Evolutionary conservation across 768 basidiomycete species (phyloP), one percentile per base, ranked within the genome.

Genomic region (Chalciporus sphaerocephalus): DNA sequence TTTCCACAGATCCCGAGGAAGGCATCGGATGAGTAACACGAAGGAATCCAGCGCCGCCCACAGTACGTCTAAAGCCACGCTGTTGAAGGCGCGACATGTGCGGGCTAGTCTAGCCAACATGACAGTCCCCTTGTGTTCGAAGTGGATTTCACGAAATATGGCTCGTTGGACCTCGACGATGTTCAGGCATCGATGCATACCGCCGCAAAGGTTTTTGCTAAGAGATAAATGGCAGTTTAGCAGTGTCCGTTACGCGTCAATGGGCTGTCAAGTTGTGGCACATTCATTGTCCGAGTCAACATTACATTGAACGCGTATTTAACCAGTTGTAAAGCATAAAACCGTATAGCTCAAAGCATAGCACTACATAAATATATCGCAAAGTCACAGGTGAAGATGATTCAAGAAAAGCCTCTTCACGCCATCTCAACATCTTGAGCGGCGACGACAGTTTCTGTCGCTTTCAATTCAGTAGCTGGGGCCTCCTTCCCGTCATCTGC

Each of bases 351-450:
- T 17, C 39, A 21, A 39, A 42, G 42, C 40, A 48, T 36, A 47
- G 16, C 45, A 45, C 52, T 60, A 57, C 54, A 52, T 40, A 52
- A 57, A 48, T 48, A 51, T 43, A 50, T 16, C 54, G 20, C 40
- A 48, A 41, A 38, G 10, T 20, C 9, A 10, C 9, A 13, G 5
- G 10, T 24, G 34, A 40, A 13, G 5, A 6, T 24, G 34, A 40
- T 32, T 17, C 12, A 20, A 25, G 38, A 24, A 13, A 11, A 18
- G 28, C 18, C 23, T 27, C n/a, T 27, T 53, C 52, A 74, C 11
- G 67, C 70, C 79, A 81, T 81, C 40, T 80, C 79, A 25, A 81
- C 75, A 57, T 83, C 80, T 38, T 72, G 70, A 17, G 53, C 36
- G 10, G 41, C 49, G 7, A 55, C 47, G 16, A 44, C 44, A 28